These are phyloP conservation scores for Pseudohyphozyma bogoriensis DNA, from an alignment of 768 basidiomycete genomes.

Conservation along the genomic window DNA sequence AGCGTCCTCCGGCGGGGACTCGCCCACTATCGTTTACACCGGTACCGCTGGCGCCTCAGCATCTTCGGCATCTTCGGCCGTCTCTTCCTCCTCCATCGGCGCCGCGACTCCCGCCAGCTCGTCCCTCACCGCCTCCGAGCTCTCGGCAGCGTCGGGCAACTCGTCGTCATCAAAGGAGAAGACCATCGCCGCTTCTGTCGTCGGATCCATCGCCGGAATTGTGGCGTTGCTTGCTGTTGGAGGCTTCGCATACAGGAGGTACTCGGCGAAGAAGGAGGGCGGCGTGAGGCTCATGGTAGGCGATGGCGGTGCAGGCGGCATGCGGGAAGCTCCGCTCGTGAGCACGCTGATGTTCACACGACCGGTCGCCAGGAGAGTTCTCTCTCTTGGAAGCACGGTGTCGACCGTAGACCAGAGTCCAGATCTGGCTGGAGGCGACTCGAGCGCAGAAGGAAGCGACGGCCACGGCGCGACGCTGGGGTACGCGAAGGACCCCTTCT, in stretches of 20 bases:
- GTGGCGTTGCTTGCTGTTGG: constrained; percentile 9
- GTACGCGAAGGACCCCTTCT: constrained; percentile 9
- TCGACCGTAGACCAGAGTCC: neutral
- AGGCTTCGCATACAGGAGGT: constrained; percentile 12
- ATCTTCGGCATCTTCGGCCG: neutral
- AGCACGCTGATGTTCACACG: constrained; percentile 28
- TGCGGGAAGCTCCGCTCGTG: constrained; percentile 10
- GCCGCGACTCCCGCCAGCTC: too few relatives aligned
- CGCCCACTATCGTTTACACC: neutral
- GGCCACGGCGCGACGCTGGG: neutral
- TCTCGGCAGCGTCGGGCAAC: neutral
- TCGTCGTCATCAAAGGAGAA: neutral
- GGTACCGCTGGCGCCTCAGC: neutral
- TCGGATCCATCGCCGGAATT: constrained; percentile 18
- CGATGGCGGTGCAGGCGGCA: constrained; percentile 5
- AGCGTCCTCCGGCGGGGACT: neutral
- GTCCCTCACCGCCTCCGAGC: neutral
- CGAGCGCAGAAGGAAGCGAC: neutral
- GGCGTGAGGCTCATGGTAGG: neutral
- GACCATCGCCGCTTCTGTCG: constrained; percentile 15
- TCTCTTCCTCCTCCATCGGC: neutral
- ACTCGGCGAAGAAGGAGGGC: neutral
- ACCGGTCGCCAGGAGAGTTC: constrained; percentile 10
- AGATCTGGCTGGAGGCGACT: neutral
- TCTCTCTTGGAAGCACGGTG: constrained; percentile 27